Conservation (phyloP, 768 basidiomycete species). For the Coprinopsis marcescibilis region DNA sequence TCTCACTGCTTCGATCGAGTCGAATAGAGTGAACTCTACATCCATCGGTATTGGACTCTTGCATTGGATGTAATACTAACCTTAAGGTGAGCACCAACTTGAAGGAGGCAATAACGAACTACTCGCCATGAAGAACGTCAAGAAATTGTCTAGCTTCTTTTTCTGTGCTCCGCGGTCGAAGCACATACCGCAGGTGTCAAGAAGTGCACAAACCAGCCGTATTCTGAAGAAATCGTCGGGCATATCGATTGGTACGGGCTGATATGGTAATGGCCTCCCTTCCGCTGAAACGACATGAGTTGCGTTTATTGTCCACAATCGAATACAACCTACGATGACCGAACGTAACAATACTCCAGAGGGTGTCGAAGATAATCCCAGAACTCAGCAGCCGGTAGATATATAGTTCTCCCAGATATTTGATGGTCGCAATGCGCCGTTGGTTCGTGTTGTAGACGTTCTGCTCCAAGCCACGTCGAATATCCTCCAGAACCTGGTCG, state of each 20-base stretch:
- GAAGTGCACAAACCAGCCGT: slow-evolving; percentile 82
- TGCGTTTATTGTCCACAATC: not conserved
- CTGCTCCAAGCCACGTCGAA: slow-evolving; percentile 85
- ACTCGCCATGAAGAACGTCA: slow-evolving; percentile 87
- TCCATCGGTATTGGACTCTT: slow-evolving; percentile 94
- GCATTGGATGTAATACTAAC: slow-evolving; percentile 79
- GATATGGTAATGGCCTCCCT: slow-evolving; percentile 78
- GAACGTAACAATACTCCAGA: slow-evolving; percentile 94
- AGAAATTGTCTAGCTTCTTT: slow-evolving; percentile 88
- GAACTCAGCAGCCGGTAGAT: slow-evolving; percentile 92
- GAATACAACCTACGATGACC: slow-evolving; percentile 77
- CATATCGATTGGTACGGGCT: slow-evolving; percentile 73
- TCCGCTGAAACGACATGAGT: slow-evolving; percentile 52
- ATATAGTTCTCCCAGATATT: slow-evolving; percentile 95
- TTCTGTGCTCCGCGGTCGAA: slow-evolving; percentile 92
- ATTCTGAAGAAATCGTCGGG: slow-evolving; percentile 96
- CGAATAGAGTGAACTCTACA: slow-evolving; percentile 93
- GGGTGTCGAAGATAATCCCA: slow-evolving; percentile 82
- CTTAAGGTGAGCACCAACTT: slow-evolving; percentile 2
- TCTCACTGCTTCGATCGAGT: slow-evolving; percentile 90
- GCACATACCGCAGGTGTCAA: slow-evolving; percentile 97
- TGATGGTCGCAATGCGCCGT: slow-evolving; percentile 83
- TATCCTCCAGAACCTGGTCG: slow-evolving; percentile 92
- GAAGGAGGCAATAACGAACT: slow-evolving; percentile 2
- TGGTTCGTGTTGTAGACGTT: slow-evolving; percentile 96